These are phyloP conservation scores for Serendipita sp. DNA, from an alignment of 1,284 basidiomycete species.

Conservation along the genomic window DNA sequence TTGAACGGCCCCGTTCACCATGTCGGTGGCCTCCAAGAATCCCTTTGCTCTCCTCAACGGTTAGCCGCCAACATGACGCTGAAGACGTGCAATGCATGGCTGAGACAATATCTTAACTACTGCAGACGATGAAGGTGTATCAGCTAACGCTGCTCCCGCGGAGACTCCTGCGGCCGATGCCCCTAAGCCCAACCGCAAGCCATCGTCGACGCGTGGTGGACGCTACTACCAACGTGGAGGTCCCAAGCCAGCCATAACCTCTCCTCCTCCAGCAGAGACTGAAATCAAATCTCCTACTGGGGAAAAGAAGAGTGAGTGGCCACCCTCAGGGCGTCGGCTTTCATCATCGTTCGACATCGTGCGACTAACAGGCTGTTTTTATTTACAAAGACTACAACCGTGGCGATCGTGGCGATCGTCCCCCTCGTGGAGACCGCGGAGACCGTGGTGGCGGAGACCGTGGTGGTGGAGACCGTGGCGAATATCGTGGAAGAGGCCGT, in stretches of 20 bases:
- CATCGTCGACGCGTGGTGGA: slow-evolving; percentile 43
- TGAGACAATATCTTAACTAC: slow-evolving; percentile 15
- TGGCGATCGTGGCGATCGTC: slow-evolving; percentile 32
- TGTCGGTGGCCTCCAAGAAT: slow-evolving; percentile 80
- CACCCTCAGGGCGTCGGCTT: slow-evolving; percentile 1
- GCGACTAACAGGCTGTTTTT: neutral
- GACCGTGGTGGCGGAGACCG: slow-evolving; percentile 25
- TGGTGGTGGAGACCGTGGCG: slow-evolving; percentile 28
- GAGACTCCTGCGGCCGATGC: neutral
- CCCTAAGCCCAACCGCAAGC: slow-evolving; percentile 16
- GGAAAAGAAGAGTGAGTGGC: slow-evolving; percentile 23
- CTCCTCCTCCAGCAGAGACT: slow-evolving; percentile 18
- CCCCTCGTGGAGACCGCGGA: slow-evolving; percentile 42
- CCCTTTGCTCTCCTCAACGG: slow-evolving; percentile 67
- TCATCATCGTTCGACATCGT: neutral
- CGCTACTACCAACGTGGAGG: slow-evolving; percentile 60
- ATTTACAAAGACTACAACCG: neutral
- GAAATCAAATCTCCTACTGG: slow-evolving; percentile 22
- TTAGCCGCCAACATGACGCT: slow-evolving; percentile 22
- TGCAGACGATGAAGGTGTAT: slow-evolving; percentile 12
- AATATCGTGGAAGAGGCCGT: slow-evolving; percentile 25
- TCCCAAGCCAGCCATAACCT: slow-evolving; percentile 17
- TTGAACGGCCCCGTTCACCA: slow-evolving; percentile 45
- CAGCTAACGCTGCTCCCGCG: slow-evolving; percentile 18
- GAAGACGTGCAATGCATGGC: slow-evolving; percentile 6